Percentiles rank a stretch among this genome's conserved stretches.
Evolutionary conservation across 192 early-diverging fungal species (phyloP).

Genomic region (Linnemannia schmuckeri): DNA sequence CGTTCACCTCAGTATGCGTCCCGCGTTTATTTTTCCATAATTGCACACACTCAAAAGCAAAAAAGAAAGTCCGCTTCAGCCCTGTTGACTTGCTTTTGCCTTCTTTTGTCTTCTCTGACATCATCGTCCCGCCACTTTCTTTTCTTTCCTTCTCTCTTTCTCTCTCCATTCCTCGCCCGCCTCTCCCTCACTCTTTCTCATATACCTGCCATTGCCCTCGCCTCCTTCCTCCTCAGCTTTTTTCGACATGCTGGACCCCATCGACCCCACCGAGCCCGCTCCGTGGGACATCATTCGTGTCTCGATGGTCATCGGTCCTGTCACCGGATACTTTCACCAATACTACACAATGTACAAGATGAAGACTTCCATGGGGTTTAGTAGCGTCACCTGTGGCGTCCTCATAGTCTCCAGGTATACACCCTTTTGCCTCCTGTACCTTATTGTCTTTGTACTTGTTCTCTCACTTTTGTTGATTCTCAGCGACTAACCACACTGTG

Average conservation of each 20-base stretch:
- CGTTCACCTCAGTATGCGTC: too few species aligned
- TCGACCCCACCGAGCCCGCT: slow-evolving; percentile 44
- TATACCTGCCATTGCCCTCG: background rate
- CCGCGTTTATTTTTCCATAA: too few species aligned
- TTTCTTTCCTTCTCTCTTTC: background rate
- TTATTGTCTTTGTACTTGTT: background rate
- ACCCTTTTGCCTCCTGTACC: background rate
- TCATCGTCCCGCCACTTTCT: background rate
- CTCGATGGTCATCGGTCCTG: slow-evolving; percentile 69
- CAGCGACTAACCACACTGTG: background rate
- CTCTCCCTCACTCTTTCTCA: background rate
- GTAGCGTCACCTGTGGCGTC: slow-evolving; percentile 66
- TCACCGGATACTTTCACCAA: slow-evolving; percentile 71
- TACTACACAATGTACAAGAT: slow-evolving; percentile 60
- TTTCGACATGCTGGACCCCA: slow-evolving; percentile 12
- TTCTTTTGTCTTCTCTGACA: background rate
- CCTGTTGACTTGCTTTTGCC: background rate
- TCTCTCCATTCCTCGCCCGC: background rate
- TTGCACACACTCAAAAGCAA: too few species aligned
- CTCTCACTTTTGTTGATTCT: background rate
- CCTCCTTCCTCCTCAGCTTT: background rate
- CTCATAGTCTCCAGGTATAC: slow-evolving; percentile 65
- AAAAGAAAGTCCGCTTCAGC: too few species aligned
- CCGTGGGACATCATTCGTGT: slow-evolving; percentile 56
- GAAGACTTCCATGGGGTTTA: slow-evolving; percentile 68